phyloP scores from a whole-genome alignment of 129 eudicot genomes.

The Flaveria trinervia region DNA sequence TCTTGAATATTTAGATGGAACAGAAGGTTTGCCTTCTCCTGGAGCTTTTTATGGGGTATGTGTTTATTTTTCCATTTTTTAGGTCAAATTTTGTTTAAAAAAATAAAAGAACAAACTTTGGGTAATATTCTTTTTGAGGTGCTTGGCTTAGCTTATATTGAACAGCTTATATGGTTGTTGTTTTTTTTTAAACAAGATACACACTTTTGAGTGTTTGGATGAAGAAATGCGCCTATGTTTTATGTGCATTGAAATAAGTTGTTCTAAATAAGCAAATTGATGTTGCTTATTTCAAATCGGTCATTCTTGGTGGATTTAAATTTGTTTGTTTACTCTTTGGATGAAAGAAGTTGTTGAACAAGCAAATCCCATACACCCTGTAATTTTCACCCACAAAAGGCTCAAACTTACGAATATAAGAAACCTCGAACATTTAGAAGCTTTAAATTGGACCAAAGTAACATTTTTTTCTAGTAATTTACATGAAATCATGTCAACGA shows the following conservation, averaged over 20 bases:
- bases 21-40: slow-evolving; percentile 56
- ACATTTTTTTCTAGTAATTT: not conserved
- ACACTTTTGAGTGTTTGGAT: not conserved
- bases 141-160: not conserved
- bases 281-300: not conserved
- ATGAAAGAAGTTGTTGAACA: not conserved
- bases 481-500: not conserved
- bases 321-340: not conserved
- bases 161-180: not conserved
- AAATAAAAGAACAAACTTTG: not conserved
- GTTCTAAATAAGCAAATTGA: not conserved
- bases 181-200: not conserved
- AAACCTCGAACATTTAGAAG: not conserved
- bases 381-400: not conserved
- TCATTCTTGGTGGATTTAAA: not conserved
- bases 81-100: not conserved
- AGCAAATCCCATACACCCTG: not conserved
- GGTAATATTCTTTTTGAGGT: not conserved
- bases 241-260: not conserved
- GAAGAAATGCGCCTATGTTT: not conserved
- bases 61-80: not conserved
- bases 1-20: slow-evolving; percentile 50
- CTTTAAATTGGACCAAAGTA: not conserved
- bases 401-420: not conserved
- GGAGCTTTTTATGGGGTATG: slow-evolving; percentile 92